These are phyloP conservation scores for Microdochium nivale DNA, from an alignment of 2,329 filamentous ascomycete species.

Conservation along the genomic window DNA sequence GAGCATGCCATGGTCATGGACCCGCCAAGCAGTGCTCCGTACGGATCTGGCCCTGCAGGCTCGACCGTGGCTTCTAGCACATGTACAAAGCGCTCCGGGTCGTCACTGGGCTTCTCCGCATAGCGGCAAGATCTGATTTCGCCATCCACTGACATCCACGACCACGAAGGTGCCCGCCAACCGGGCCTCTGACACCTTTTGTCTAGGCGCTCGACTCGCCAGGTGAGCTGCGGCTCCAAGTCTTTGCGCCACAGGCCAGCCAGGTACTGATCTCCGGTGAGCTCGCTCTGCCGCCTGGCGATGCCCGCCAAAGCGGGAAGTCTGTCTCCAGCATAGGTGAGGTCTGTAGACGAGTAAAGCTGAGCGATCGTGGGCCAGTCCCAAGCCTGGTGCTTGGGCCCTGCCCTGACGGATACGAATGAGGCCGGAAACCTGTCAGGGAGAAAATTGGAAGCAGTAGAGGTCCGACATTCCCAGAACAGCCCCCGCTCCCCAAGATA, in stretches of 20 bases:
- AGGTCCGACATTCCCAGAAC: slow-evolving; percentile 3
- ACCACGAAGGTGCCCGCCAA: slow-evolving; percentile 5
- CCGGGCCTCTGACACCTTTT: neutral
- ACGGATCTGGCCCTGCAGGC: neutral
- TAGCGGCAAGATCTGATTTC: too few relatives aligned
- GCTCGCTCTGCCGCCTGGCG: slow-evolving; percentile 1
- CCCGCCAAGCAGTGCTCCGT: neutral
- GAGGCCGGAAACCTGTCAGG: neutral
- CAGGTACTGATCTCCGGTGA: slow-evolving; percentile 1
- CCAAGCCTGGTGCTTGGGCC: neutral
- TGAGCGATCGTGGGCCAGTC: slow-evolving; percentile 4
- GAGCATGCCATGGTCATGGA: neutral
- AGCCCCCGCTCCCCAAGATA: slow-evolving; percentile 3
- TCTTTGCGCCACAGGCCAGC: slow-evolving; percentile 5
- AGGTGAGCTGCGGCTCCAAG: slow-evolving; percentile 3
- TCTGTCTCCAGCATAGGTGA: slow-evolving; percentile 4
- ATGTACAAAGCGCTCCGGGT: neutral
- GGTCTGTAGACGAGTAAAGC: slow-evolving; percentile 1
- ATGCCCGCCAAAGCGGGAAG: slow-evolving; percentile 4
- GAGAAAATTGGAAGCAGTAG: neutral
- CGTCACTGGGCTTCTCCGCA: neutral
- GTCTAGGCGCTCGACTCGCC: neutral
- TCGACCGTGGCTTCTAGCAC: neutral
- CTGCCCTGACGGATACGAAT: neutral
- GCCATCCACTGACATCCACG: slow-evolving; percentile 6